phyloP scores from a whole-genome alignment of 2,329 filamentous ascomycete genomes.

The Akanthomyces muscarius region DNA sequence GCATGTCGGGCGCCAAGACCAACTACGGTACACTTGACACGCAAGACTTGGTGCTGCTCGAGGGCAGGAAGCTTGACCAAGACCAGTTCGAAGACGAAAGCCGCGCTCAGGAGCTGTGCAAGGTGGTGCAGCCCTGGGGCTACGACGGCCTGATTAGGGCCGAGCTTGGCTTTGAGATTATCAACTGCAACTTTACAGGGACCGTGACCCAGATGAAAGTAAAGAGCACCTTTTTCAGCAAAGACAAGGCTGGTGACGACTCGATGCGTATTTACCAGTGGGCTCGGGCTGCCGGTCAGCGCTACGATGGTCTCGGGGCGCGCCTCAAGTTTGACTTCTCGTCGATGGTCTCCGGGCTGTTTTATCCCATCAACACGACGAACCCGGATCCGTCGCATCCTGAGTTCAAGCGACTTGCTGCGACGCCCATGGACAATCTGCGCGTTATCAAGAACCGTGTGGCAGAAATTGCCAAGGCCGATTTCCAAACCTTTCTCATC shows the following conservation, averaged over 20 bases:
- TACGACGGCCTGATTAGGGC: conserved; percentile 64
- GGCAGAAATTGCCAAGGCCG: conserved; percentile 1
- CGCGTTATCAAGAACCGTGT: conserved; percentile 37
- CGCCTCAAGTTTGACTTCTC: conserved; percentile 45
- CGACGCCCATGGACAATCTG: conserved; percentile 29
- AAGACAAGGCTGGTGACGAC: conserved; percentile 16
- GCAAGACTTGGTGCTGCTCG: conserved; percentile 58
- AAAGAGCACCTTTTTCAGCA: conserved; percentile 23
- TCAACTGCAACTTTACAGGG: conserved; percentile 59
- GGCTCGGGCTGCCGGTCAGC: conserved; percentile 37
- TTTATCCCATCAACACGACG: conserved; percentile 47
- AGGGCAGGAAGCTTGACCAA: conserved; percentile 23
- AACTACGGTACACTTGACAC: conserved; percentile 62
- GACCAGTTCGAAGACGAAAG: conserved; percentile 16
- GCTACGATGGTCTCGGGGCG: conserved; percentile 43
- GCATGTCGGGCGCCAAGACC: conserved; percentile 64
- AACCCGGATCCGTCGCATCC: conserved; percentile 34
- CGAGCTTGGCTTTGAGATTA: conserved; percentile 68
- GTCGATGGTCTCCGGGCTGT: conserved; percentile 48
- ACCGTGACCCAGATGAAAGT: conserved; percentile 37
- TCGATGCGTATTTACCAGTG: conserved; percentile 35
- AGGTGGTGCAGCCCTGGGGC: conserved; percentile 47
- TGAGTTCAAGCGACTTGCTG: conserved; percentile 31
- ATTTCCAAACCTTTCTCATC: conserved; percentile 26
- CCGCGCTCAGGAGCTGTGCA: conserved; percentile 55